Evolutionary conservation across 2,329 filamentous ascomycete species (phyloP), one percentile per base, ranked within the genome.

Genomic region (Dothistroma pini): DNA sequence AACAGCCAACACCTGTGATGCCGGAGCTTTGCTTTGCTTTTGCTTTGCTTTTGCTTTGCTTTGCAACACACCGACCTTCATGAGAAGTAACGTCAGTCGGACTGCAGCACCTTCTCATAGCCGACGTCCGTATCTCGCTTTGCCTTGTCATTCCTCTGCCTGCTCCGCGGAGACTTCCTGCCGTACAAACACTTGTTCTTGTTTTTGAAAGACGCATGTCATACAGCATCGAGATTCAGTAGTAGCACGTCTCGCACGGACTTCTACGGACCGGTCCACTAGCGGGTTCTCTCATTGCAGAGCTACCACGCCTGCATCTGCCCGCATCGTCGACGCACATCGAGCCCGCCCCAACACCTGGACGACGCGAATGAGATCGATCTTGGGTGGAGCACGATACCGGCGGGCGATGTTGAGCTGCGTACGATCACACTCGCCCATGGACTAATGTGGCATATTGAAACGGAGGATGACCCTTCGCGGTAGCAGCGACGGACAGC

Each of bases 401-500:
- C 49, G 49, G 11, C 22, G 12, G 22, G 49, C 22, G 49, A 51
- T 51, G 49, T 29, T 51, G 49, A 34, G 31, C 32, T 21, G 41
- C 16, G n/a, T 14, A 44, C 41, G 8, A 19, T 44, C 41, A 19
- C 41, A 44, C 4, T 3, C 14, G 29, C 22, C 52, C 52, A 57
- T 57, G 55, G 55, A 29, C 55, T 57, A 41, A 49, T 48, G 29
- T 34, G 48, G 14, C 38, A 50, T 10, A 55, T 22, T 32, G 7
- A 32, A 32, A 47, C 48, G 59, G 64, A 66, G 64, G 60, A 68
- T 66, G 64, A 65, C 57, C 58, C 62, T 66, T 59, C 66, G 64
- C 58, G 63, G 51, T 57, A 57, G 49, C 58, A 56, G 34, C 58
- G 78, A 79, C 71, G 77, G 77, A 70, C 80, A 81, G 77, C 87